A percentile compares a stretch with the other conserved stretches of the same genome.
phyloP scores from a whole-genome alignment of 1,284 basidiomycete genomes.

The Apiotrichum montevideense region DNA sequence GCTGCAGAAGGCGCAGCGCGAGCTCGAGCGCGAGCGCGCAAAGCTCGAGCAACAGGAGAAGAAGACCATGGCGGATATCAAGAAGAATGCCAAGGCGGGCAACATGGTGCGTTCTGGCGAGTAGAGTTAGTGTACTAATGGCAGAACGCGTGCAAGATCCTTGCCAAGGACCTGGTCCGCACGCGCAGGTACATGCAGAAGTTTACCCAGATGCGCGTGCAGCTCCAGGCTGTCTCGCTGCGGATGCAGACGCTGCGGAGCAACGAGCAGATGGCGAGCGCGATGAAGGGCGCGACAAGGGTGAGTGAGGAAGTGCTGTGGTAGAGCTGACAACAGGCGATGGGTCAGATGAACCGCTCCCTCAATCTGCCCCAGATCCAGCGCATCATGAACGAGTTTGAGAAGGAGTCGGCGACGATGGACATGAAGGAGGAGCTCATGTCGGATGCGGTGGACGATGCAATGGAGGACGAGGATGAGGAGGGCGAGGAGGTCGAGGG shows the following conservation, averaged over 20 bases:
- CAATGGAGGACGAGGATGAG: conserved; percentile 88
- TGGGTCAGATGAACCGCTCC: conserved; percentile 95
- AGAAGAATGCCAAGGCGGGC: conserved; percentile 89
- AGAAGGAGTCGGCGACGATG: conserved; percentile 94
- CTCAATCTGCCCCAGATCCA: conserved; percentile 92
- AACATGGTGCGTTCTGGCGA: conserved; percentile 67
- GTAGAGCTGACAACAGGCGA: conserved; percentile 60
- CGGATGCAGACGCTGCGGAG: conserved; percentile 94
- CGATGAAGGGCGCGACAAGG: conserved; percentile 95
- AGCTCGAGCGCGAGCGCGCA: conserved; percentile 87
- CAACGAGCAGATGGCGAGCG: conserved; percentile 98
- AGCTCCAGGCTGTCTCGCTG: conserved; percentile 90
- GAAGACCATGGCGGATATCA: conserved; percentile 89
- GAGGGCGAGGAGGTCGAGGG: conserved; percentile 85
- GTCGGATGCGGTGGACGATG: conserved; percentile 96
- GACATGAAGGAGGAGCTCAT: conserved; percentile 99
- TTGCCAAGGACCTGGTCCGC: conserved; percentile 97
- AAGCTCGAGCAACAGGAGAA: conserved; percentile 95
- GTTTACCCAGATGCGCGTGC: conserved; percentile 98
- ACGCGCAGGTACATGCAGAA: conserved; percentile 94
- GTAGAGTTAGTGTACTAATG: background rate
- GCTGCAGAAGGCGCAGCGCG: conserved; percentile 91
- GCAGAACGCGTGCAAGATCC: conserved; percentile 95
- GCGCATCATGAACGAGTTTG: conserved; percentile 95
- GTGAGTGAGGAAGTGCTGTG: conserved; percentile 51